Conservation (phyloP, 202 grass and related monocot species). For the Miscanthus sacchariflorus region DNA sequence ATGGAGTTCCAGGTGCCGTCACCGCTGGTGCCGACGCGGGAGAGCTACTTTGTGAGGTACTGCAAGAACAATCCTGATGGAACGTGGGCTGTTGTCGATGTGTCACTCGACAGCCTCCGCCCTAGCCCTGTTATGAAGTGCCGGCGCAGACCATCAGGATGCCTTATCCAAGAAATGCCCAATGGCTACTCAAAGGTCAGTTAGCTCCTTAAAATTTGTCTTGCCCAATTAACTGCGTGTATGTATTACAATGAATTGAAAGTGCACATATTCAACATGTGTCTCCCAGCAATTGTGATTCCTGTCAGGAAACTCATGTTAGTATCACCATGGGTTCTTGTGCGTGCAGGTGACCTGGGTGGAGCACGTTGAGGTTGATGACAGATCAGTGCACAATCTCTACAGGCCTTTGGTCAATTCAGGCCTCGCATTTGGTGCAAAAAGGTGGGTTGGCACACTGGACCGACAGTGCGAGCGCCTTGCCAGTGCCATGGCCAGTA, state of each 20-base stretch:
- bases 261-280: background rate
- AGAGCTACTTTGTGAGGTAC: conserved; percentile 84
- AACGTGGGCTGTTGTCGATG: conserved; percentile 88
- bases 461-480: conserved; percentile 89
- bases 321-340: background rate
- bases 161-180: conserved; percentile 93
- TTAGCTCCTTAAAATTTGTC: background rate
- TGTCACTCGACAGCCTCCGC: conserved; percentile 84
- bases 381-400: conserved; percentile 82
- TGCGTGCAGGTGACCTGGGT: conserved; percentile 79
- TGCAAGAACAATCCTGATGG: conserved; percentile 87
- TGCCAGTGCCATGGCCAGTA: conserved; percentile 84
- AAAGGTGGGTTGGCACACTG: conserved; percentile 79
- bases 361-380: conserved; percentile 92
- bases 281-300: background rate
- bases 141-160: conserved; percentile 84
- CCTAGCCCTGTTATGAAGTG: conserved; percentile 59
- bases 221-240: background rate
- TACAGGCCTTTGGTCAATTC: conserved; percentile 98
- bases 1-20: conserved; percentile 93
- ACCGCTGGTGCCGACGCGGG: conserved; percentile 80
- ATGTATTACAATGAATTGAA: background rate
- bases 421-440: conserved; percentile 85
- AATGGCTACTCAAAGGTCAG: conserved; percentile 94
- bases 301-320: background rate